These are phyloP conservation scores for Aspergillus nomiae DNA, from an alignment of 2,329 filamentous ascomycete species.

Conservation along the genomic window DNA sequence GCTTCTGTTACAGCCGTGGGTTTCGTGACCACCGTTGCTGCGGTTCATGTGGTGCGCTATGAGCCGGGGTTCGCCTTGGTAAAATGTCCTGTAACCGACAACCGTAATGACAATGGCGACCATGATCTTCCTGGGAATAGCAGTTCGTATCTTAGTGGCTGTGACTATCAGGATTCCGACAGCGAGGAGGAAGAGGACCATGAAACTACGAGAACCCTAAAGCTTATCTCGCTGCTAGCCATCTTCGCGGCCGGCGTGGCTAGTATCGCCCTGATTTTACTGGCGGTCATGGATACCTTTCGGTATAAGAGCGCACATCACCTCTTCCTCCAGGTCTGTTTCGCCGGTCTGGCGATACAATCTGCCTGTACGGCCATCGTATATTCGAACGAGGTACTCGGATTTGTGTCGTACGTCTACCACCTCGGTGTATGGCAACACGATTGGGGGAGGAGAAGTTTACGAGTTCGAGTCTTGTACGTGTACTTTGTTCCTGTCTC, in stretches of 20 bases:
- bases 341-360: conserved; percentile 22
- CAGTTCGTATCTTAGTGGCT: not conserved
- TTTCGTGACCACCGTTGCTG: conserved; percentile 21
- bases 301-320: conserved; percentile 22
- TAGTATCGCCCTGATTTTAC: conserved; percentile 18
- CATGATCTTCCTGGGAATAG: not conserved
- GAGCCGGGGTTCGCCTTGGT: conserved; percentile 23
- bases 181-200: conserved; percentile 16
- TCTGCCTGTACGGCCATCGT: conserved; percentile 24
- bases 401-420: conserved; percentile 18
- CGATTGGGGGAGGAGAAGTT: conserved; percentile 16
- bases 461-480: conserved; percentile 22
- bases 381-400: conserved; percentile 23
- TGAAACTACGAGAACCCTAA: conserved; percentile 18
- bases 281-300: conserved; percentile 26
- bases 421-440: conserved; percentile 18
- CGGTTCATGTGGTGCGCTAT: conserved; percentile 26
- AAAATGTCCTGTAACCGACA: not conserved
- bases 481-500: not conserved
- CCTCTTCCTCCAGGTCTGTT: conserved; percentile 22
- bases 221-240: conserved; percentile 21
- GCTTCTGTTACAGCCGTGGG: conserved; percentile 23
- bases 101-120: not conserved
- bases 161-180: conserved; percentile 1
- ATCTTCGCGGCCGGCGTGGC: conserved; percentile 21